These are phyloP conservation scores for Mortierella sp. DNA, from an alignment of 371 early-diverging fungal genomes.

Conservation along the genomic window DNA sequence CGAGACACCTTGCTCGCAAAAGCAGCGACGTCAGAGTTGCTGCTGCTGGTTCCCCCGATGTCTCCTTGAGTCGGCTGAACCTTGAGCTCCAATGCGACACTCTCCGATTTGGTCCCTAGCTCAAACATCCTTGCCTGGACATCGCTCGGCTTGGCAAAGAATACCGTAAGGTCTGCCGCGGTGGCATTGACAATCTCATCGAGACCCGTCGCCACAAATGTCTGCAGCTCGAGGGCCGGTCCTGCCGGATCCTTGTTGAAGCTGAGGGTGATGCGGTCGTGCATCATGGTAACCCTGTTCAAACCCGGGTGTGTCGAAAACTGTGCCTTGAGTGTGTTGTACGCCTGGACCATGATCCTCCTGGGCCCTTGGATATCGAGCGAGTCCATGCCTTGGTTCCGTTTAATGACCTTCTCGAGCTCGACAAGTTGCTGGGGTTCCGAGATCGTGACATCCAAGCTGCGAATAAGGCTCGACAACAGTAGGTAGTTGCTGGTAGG, in stretches of 20 bases:
- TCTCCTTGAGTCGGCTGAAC: not conserved
- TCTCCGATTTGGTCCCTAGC: not conserved
- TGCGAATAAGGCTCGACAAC: conserved; percentile 14
- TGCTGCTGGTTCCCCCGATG: not conserved
- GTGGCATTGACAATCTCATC: conserved; percentile 3
- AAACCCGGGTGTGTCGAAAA: conserved; percentile 1
- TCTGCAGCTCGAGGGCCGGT: not conserved
- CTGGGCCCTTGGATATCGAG: conserved; percentile 15
- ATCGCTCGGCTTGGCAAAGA: conserved; percentile 1
- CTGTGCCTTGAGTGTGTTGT: not conserved
- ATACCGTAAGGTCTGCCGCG: not conserved
- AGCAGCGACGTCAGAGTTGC: not conserved
- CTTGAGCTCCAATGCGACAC: not conserved
- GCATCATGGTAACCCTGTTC: not conserved
- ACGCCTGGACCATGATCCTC: conserved; percentile 8
- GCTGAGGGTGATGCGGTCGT: not conserved
- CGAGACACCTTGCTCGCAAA: not conserved
- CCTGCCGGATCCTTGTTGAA: not conserved
- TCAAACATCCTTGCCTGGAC: not conserved
- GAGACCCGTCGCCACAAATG: not conserved
- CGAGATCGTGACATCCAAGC: conserved; percentile 13
- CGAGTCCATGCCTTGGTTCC: conserved; percentile 19
- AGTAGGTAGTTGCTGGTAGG: conserved; percentile 19
- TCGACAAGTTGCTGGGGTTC: conserved; percentile 1
- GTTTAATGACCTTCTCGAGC: conserved; percentile 16